These are phyloP conservation scores for Phytophthora pisi DNA, from an alignment of 352 stramenopile species.

Conservation along the genomic window DNA sequence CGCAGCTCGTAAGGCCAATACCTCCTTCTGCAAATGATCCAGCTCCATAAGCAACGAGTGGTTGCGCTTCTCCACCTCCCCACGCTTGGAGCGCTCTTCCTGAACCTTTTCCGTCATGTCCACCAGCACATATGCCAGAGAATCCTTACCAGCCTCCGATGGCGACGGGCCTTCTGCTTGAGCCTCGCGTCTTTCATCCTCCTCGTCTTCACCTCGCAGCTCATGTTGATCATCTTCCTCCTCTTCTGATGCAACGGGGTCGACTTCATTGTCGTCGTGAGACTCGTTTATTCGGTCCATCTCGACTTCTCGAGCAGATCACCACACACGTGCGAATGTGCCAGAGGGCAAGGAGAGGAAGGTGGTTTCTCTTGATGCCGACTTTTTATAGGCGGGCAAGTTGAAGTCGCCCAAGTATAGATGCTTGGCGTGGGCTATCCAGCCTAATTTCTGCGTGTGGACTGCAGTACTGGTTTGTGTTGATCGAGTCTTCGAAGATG, in stretches of 20 bases:
- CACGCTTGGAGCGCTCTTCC: slow-evolving; percentile 53
- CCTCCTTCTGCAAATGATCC: slow-evolving; percentile 67
- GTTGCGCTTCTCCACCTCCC: slow-evolving; percentile 67
- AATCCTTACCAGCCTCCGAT: slow-evolving; percentile 28
- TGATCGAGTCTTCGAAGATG: slow-evolving; percentile 7
- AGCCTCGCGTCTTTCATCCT: slow-evolving; percentile 9
- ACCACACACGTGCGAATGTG: neutral
- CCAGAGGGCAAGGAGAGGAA: neutral
- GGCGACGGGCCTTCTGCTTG: neutral
- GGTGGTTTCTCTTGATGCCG: neutral
- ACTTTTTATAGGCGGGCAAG: neutral
- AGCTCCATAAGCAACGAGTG: slow-evolving; percentile 71
- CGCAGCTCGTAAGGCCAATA: slow-evolving; percentile 60
- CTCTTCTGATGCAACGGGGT: slow-evolving; percentile 4
- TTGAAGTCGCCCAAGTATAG: neutral
- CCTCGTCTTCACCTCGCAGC: slow-evolving; percentile 16
- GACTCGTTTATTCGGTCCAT: slow-evolving; percentile 17
- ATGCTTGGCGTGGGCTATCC: neutral
- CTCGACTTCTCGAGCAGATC: neutral
- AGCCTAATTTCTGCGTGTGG: too few relatives aligned
- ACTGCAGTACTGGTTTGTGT: neutral
- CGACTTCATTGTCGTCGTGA: slow-evolving; percentile 14
- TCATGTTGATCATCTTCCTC: slow-evolving; percentile 18
- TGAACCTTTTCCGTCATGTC: slow-evolving; percentile 72
- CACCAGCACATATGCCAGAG: slow-evolving; percentile 57